Evolutionary conservation across 192 early-diverging fungal genomes (phyloP).

Genomic region (Entomortierella chlamydospora): DNA sequence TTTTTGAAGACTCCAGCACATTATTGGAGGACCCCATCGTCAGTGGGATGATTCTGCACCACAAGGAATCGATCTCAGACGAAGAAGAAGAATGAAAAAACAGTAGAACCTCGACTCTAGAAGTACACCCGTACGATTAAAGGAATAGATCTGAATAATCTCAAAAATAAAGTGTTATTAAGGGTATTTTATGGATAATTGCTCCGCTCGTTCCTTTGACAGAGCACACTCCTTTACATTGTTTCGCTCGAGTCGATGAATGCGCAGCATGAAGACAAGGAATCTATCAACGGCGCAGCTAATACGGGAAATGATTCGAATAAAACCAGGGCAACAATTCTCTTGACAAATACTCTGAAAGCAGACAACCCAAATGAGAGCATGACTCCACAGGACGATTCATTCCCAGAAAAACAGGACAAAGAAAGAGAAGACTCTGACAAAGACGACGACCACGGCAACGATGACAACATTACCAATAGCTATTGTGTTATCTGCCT

Average conservation of each 20-base stretch:
- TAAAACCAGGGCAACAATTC: background rate
- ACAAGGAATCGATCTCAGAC: too few species aligned
- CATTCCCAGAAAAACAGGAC: background rate
- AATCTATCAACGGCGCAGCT: background rate
- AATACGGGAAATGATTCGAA: background rate
- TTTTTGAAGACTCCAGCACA: background rate
- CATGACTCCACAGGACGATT: background rate
- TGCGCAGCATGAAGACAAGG: conserved; percentile 4
- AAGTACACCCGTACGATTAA: too few species aligned
- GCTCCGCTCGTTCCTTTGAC: too few species aligned
- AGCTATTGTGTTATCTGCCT: conserved; percentile 33
- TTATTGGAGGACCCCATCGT: background rate
- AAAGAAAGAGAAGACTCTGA: background rate
- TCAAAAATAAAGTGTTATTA: background rate
- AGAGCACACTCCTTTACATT: background rate
- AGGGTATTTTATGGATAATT: background rate
- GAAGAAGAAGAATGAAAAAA: background rate
- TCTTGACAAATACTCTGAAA: background rate
- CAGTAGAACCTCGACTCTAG: too few species aligned
- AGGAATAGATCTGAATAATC: background rate
- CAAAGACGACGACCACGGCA: background rate
- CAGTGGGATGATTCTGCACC: background rate
- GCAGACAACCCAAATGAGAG: background rate
- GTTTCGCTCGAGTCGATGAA: background rate
- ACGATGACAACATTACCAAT: background rate